These are phyloP conservation scores for Sugiyamaella castrensis DNA, from an alignment of 1,139 yeast genomes.

Conservation along the genomic window DNA sequence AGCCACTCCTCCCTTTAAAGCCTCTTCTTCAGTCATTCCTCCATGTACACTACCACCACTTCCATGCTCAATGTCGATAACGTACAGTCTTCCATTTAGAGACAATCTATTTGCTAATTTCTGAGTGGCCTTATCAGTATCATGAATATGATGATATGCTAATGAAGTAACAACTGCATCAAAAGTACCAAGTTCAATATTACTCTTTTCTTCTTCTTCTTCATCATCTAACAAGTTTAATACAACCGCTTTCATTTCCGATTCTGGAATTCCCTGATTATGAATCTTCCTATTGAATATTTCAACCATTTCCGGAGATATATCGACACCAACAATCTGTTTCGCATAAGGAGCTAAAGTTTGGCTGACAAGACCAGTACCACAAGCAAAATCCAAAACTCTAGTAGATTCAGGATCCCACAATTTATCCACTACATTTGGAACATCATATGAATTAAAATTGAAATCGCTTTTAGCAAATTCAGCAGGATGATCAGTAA, in stretches of 20 bases:
- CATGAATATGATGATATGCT: slow-evolving; percentile 33
- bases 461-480: slow-evolving; percentile 6
- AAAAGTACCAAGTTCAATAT: slow-evolving; percentile 18
- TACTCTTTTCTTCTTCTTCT: slow-evolving; percentile 2
- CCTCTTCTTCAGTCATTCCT: slow-evolving; percentile 18
- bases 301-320: slow-evolving; percentile 31
- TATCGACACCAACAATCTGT: slow-evolving; percentile 33
- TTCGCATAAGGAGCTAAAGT: slow-evolving; percentile 28
- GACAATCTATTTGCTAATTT: slow-evolving; percentile 23
- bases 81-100: slow-evolving; percentile 29
- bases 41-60: slow-evolving; percentile 17
- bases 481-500: neutral
- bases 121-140: slow-evolving; percentile 25
- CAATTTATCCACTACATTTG: slow-evolving; percentile 9
- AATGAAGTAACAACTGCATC: slow-evolving; percentile 32
- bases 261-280: slow-evolving; percentile 26
- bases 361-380: slow-evolving; percentile 31
- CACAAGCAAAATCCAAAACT: slow-evolving; percentile 36
- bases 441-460: slow-evolving; percentile 12
- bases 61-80: slow-evolving; percentile 27
- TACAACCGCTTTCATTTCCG: slow-evolving; percentile 26
- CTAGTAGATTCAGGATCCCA: slow-evolving; percentile 26
- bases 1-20: slow-evolving; percentile 23
- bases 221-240: slow-evolving; percentile 21
- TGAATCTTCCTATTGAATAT: slow-evolving; percentile 26